phyloP scores from a whole-genome alignment of 306 rosid species.

The Lathyrus aphaca region DNA sequence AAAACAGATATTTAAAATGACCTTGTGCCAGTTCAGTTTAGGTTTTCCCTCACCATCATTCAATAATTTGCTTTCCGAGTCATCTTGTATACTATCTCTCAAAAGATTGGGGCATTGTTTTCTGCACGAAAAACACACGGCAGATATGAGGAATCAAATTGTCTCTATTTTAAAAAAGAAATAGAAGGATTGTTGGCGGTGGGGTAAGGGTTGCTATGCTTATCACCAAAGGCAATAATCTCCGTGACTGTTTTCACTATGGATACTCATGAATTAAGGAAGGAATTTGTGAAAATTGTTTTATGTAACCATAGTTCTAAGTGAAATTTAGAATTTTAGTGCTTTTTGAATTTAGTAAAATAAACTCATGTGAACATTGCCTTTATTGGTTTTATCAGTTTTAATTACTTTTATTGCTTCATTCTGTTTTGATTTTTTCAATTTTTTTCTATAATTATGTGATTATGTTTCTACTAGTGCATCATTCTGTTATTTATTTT shows the following conservation, averaged over 20 bases:
- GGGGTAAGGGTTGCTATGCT: no score
- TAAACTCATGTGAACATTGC: not conserved
- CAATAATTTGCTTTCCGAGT: slow-evolving; percentile 1
- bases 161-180: no score
- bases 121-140: not conserved
- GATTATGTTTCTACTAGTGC: no score
- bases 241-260: not conserved
- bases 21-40: slow-evolving; percentile 24
- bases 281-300: slow-evolving; percentile 6
- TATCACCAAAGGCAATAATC: not conserved
- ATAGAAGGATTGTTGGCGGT: no score
- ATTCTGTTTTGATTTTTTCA: no score
- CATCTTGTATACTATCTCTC: not conserved
- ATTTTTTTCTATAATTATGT: no score
- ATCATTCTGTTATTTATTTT: no score
- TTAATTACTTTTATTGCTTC: no score
- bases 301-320: not conserved
- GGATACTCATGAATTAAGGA: not conserved
- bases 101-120: slow-evolving; percentile 23
- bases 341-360: not conserved
- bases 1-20: not conserved
- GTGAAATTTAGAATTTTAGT: not conserved
- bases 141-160: slow-evolving; percentile 3
- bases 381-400: not conserved
- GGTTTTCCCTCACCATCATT: slow-evolving; percentile 19